Percentiles rank a stretch among this genome's conserved stretches.
These are phyloP conservation scores for Thalia dealbata DNA, from an alignment of 176 grass and related monocot species.

Conservation along the genomic window DNA sequence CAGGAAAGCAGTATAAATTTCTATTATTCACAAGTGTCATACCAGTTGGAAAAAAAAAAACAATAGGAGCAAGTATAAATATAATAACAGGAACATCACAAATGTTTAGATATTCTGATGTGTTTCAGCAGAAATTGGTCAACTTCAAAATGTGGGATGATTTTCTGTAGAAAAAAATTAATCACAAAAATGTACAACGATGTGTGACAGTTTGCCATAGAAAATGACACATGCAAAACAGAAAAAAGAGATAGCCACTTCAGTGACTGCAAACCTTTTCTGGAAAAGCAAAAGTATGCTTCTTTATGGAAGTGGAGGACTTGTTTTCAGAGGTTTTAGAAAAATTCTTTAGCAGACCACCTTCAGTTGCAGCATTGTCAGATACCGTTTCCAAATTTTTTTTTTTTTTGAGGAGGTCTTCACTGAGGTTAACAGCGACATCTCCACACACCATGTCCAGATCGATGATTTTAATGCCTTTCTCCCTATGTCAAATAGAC, in stretches of 20 bases:
- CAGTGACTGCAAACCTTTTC: conserved; percentile 73
- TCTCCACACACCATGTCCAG: conserved; percentile 75
- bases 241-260: neutral
- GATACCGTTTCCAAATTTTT: conserved; percentile 24
- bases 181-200: neutral
- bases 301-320: conserved; percentile 57
- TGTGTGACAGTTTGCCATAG: neutral
- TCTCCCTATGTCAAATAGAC: conserved; percentile 45
- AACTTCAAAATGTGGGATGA: no score
- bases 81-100: no score
- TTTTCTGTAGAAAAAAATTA: no score
- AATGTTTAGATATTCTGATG: no score
- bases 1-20: no score
- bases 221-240: neutral
- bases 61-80: neutral
- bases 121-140: no score
- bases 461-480: conserved; percentile 74
- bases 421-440: conserved; percentile 56
- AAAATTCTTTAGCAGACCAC: conserved; percentile 16
- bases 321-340: conserved; percentile 43
- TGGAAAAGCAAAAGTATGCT: conserved; percentile 64
- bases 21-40: neutral
- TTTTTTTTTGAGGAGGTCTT: conserved; percentile 48
- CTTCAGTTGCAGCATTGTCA: conserved; percentile 26
- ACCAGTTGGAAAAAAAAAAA: neutral